Evolutionary conservation across 345 rosid genomes (phyloP).

Genomic region (Eutrema yunnanense): DNA sequence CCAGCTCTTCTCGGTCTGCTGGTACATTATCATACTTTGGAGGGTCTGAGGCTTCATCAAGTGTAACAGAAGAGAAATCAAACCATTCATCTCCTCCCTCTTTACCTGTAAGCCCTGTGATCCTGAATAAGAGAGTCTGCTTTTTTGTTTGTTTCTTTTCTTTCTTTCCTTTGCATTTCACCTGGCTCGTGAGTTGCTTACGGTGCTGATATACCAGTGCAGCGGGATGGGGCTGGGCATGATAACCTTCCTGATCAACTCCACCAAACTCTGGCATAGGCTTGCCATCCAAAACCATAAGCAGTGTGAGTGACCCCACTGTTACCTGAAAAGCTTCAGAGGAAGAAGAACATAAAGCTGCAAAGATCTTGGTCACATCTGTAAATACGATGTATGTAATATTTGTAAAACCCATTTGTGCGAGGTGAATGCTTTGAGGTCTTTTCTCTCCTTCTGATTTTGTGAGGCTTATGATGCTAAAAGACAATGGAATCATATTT

Average conservation of each 20-base stretch:
- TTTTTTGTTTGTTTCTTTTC: neutral
- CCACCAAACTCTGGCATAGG: constrained; percentile 48
- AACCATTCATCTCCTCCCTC: constrained; percentile 43
- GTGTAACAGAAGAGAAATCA: constrained; percentile 25
- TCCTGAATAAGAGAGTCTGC: constrained; percentile 1
- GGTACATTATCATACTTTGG: constrained; percentile 28
- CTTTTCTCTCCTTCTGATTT: neutral
- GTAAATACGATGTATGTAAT: constrained; percentile 22
- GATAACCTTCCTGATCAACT: constrained; percentile 44
- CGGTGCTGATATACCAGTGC: constrained; percentile 24
- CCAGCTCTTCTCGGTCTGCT: constrained; percentile 35
- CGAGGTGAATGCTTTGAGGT: constrained; percentile 10
- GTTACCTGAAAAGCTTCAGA: constrained; percentile 12
- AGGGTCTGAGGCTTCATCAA: constrained; percentile 31
- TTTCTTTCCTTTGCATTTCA: neutral
- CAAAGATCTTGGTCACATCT: constrained; percentile 8
- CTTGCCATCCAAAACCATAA: constrained; percentile 45
- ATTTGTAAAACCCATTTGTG: constrained; percentile 12
- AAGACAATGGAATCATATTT: constrained; percentile 6
- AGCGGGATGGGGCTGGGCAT: constrained; percentile 45
- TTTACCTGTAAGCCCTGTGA: constrained; percentile 43
- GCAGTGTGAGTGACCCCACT: constrained; percentile 30
- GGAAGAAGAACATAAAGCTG: constrained; percentile 10
- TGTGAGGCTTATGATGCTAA: constrained; percentile 18
- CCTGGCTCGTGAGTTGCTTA: neutral